Conservation (phyloP, 768 basidiomycete genomes). For the Chalciporus chontae region DNA sequence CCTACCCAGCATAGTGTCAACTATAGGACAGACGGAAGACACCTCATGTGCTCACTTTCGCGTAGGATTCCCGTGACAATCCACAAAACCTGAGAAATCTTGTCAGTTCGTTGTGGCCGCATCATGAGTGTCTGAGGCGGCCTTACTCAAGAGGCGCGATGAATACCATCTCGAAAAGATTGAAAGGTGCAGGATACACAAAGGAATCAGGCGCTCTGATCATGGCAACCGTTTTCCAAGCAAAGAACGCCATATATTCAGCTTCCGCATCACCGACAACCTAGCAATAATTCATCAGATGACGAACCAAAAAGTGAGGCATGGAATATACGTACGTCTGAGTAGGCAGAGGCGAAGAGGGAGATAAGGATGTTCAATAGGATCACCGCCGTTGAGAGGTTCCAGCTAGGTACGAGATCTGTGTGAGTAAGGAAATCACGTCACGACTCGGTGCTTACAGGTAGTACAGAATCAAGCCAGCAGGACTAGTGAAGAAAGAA, state of each 20-base stretch:
- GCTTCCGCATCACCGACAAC: conserved; percentile 83
- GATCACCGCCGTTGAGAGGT: conserved; percentile 75
- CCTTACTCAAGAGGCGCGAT: conserved; percentile 86
- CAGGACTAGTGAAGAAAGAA: conserved; percentile 33
- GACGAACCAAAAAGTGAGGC: neutral
- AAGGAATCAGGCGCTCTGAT: conserved; percentile 79
- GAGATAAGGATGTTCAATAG: conserved; percentile 93
- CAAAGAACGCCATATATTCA: conserved; percentile 88
- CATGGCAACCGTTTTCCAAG: conserved; percentile 81
- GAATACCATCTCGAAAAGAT: conserved; percentile 76
- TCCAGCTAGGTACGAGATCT: conserved; percentile 54
- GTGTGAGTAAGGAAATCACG: neutral
- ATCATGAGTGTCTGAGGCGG: neutral
- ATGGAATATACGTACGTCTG: conserved; percentile 55
- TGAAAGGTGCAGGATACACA: conserved; percentile 91
- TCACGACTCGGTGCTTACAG: conserved; percentile 46
- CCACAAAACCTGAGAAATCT: conserved; percentile 36
- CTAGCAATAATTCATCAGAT: conserved; percentile 35
- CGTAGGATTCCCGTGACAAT: conserved; percentile 53
- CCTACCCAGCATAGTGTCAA: conserved; percentile 32
- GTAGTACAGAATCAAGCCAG: conserved; percentile 73
- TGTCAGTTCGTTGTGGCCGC: neutral
- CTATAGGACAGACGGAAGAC: neutral
- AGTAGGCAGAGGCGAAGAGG: conserved; percentile 90
- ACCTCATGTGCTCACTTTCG: conserved; percentile 38